phyloP scores from a whole-genome alignment of 129 eudicot species.

The Pseudognaphalium luteoalbum region DNA sequence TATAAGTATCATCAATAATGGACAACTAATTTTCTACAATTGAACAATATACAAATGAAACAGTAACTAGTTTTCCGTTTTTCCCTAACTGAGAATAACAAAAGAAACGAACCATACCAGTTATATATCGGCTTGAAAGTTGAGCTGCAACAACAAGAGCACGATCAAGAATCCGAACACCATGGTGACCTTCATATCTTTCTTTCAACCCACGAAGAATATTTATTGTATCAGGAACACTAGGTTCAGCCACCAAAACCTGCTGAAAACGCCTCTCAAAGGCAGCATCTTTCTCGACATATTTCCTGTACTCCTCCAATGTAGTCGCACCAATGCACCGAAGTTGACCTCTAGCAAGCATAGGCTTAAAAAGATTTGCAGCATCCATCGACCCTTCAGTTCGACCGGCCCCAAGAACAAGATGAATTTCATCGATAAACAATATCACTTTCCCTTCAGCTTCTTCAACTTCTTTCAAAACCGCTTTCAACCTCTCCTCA shows the following conservation, averaged over 20 bases:
- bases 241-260: conserved; percentile 95
- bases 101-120: conserved; percentile 45
- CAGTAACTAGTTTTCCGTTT: too few relatives aligned
- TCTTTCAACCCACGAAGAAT: conserved; percentile 93
- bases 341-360: conserved; percentile 96
- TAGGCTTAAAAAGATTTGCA: conserved; percentile 85
- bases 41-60: not conserved
- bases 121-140: conserved; percentile 77
- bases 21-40: not conserved
- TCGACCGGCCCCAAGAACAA: conserved; percentile 89
- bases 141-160: conserved; percentile 90
- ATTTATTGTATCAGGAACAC: conserved; percentile 70
- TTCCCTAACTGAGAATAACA: not conserved
- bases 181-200: conserved; percentile 96
- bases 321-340: conserved; percentile 97
- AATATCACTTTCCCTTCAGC: conserved; percentile 92
- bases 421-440: conserved; percentile 87
- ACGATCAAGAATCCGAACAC: conserved; percentile 92
- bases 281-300: conserved; percentile 96
- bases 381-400: conserved; percentile 98
- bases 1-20: not conserved
- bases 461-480: conserved; percentile 91
- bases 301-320: conserved; percentile 82
- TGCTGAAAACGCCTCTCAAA: conserved; percentile 97
- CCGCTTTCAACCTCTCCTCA: conserved; percentile 87